Conservation (phyloP, 208 protist species). For the Trypanosoma boissoni region DNA sequence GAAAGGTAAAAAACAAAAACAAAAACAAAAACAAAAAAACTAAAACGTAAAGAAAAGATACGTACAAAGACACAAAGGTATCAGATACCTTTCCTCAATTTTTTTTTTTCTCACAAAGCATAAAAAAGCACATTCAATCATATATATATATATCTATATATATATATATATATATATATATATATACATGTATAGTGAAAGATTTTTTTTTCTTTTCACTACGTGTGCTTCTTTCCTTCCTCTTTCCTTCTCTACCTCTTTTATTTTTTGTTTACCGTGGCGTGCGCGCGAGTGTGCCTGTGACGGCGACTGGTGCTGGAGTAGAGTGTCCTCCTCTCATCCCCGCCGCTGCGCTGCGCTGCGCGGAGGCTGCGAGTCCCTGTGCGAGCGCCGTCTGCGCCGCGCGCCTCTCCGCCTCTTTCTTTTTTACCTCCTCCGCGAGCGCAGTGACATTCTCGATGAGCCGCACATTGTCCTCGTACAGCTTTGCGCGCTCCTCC, state of each 20-base stretch:
- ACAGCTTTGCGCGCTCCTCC: constrained; percentile 43
- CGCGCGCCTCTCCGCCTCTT: constrained; percentile 55
- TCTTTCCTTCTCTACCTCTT: not conserved
- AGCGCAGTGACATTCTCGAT: constrained; percentile 55
- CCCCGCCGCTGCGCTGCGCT: constrained; percentile 8
- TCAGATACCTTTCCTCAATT: not conserved
- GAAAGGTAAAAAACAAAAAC: constrained; percentile 16
- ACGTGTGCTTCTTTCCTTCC: not conserved
- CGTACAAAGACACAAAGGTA: not conserved
- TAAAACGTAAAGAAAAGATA: not conserved
- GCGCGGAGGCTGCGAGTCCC: constrained; percentile 23
- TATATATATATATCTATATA: too few species aligned
- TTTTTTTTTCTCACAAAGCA: constrained; percentile 1
- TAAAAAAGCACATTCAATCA: too few species aligned
- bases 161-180: not conserved
- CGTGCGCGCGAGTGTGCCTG: not conserved
- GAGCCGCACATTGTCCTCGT: constrained; percentile 53
- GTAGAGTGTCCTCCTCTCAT: not conserved
- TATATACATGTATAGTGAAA: not conserved
- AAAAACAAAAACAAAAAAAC: constrained; percentile 21
- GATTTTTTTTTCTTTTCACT: constrained; percentile 2
- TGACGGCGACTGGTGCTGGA: constrained; percentile 2
- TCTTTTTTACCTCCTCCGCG: constrained; percentile 47
- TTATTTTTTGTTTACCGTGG: not conserved
- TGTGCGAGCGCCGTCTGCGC: constrained; percentile 57